Evolutionary conservation across 1,284 basidiomycete species (phyloP).

Genomic region (Leccinum ponderosum): DNA sequence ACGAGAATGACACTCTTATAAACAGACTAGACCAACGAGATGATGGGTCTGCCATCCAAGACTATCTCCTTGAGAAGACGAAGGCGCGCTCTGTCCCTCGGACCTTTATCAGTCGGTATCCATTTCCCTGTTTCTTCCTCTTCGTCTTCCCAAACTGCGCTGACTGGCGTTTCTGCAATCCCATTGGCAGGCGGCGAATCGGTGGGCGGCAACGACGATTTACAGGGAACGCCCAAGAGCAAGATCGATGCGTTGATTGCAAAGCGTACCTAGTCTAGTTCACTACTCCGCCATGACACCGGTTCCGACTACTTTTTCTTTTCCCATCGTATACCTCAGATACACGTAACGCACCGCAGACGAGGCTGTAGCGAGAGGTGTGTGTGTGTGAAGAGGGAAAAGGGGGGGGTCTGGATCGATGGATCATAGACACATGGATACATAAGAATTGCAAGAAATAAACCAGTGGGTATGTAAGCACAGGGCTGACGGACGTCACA

Average conservation of each 20-base stretch:
- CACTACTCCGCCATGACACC: background rate
- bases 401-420: background rate
- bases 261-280: background rate
- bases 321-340: slow-evolving; percentile 7
- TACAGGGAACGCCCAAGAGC: slow-evolving; percentile 8
- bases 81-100: slow-evolving; percentile 28
- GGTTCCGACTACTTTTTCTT: background rate
- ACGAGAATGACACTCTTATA: background rate
- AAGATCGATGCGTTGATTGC: slow-evolving; percentile 18
- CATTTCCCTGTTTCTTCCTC: background rate
- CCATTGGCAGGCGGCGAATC: slow-evolving; percentile 15
- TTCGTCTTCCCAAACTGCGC: background rate
- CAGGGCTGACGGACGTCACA: background rate
- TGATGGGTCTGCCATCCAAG: slow-evolving; percentile 21
- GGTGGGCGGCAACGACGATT: slow-evolving; percentile 27
- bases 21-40: slow-evolving; percentile 20
- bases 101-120: slow-evolving; percentile 28
- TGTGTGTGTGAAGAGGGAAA: background rate
- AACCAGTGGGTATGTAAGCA: background rate
- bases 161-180: background rate
- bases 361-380: background rate
- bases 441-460: background rate
- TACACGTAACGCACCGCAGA: background rate
- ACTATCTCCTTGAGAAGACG: slow-evolving; percentile 24
- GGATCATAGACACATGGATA: background rate